These are phyloP conservation scores for Tulasnella sp. DNA, from an alignment of 768 basidiomycete species.

Conservation along the genomic window DNA sequence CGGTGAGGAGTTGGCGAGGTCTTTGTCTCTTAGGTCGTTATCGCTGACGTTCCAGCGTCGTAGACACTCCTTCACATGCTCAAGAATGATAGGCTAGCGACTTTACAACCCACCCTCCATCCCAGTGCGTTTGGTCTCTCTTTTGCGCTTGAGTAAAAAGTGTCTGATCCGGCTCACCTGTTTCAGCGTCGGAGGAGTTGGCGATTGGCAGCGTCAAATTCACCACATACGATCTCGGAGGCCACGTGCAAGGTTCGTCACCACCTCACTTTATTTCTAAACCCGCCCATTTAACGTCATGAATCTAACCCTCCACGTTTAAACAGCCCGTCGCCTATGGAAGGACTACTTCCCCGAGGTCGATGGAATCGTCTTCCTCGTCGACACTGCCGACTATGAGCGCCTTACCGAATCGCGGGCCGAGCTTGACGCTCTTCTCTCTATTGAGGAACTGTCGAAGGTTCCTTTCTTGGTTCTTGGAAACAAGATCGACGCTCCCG, in stretches of 20 bases:
- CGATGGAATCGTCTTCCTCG: constrained; percentile 96
- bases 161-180: constrained; percentile 21
- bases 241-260: constrained; percentile 85
- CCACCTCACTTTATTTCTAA: not conserved
- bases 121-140: constrained; percentile 65
- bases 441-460: constrained; percentile 90
- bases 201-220: constrained; percentile 99
- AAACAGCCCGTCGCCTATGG: constrained; percentile 90
- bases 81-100: constrained; percentile 97
- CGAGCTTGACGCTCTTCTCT: constrained; percentile 91
- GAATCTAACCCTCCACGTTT: not conserved
- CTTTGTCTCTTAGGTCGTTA: not conserved
- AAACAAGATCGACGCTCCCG: constrained; percentile 99
- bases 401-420: constrained; percentile 95
- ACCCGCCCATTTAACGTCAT: not conserved
- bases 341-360: constrained; percentile 99
- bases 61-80: constrained; percentile 98
- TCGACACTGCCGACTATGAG: constrained; percentile 95
- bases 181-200: constrained; percentile 93
- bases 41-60: not conserved
- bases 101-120: constrained; percentile 95
- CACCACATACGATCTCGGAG: constrained; percentile 96
- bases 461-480: constrained; percentile 98
- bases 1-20: constrained; percentile 49
- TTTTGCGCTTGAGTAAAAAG: constrained; percentile 18